Base-by-base conservation (phyloP, 2,329 filamentous ascomycete species). In the Raffaelea deltoideospora region DNA sequence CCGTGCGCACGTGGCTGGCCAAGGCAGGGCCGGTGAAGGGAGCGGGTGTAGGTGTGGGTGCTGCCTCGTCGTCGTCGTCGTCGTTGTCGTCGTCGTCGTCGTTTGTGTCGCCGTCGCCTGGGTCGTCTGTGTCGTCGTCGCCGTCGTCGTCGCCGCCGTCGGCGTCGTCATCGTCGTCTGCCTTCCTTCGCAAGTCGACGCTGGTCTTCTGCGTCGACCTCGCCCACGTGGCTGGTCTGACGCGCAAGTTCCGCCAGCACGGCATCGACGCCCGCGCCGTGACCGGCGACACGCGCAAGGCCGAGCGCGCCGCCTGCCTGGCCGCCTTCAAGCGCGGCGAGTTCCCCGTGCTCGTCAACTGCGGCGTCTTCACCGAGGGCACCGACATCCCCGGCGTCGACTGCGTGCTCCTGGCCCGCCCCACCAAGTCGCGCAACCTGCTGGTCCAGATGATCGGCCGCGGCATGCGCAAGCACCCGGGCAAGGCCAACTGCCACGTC, bases 361-460 rank as follows among this genome's bases (percentile, higher is more conserved):
- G 90, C 51, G 87, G 87, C 9, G 82, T 98, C 29, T 96, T 94
- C 50, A 96, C 88, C 0, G 90, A 98, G 60, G 90, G 90, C 3
- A 98, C 90, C 1, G 90, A 98, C 50, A 94, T 98, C 23, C 90
- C 92, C 6, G 95, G 93, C 53, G 83, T 98, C 45, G 90, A 98
- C 59, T 96, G 90, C 51, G 73, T 98, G 19, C 53, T 98, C 9
- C 67, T 98, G 9, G 86, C 81, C 4, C 67, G 90, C 19, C 90
- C 90, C 0, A 98, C 90, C 2, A 77, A 79, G 47, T 96, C 90
- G 14, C 76, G 82, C n/a, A 96, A 95, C 48, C 63, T 98, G 3
- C 71, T 98, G 1, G 76, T 96, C 1, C 90, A 98, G 57, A 98
- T 98, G 90, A 94, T 98, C 43, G 90, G 90, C 1, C 72, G 90